phyloP scores from a whole-genome alignment of 2,329 filamentous ascomycete species.

The Fusarium penzigii region DNA sequence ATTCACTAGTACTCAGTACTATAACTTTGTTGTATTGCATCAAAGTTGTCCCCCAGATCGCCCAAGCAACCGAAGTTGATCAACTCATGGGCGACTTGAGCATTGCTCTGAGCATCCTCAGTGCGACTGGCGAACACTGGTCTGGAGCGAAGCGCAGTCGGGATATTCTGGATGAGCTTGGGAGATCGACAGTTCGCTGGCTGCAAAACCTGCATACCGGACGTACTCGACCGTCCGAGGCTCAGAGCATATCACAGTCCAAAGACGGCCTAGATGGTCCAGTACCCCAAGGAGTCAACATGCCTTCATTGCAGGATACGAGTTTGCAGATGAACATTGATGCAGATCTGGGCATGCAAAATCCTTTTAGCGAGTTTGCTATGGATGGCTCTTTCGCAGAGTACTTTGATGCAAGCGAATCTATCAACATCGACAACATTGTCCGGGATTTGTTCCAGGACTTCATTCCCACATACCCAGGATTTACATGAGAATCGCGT shows the following conservation, averaged over 20 bases:
- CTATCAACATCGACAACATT: conserved; percentile 34
- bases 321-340: background rate
- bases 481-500: conserved; percentile 3
- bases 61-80: conserved; percentile 38
- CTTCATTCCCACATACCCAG: conserved; percentile 34
- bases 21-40: conserved; percentile 54
- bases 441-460: conserved; percentile 39
- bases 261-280: background rate
- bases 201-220: conserved; percentile 16
- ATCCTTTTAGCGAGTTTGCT: conserved; percentile 27
- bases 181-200: conserved; percentile 32
- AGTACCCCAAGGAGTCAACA: conserved; percentile 1
- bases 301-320: conserved; percentile 3
- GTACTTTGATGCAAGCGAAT: conserved; percentile 31
- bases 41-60: conserved; percentile 45
- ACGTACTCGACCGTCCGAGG: background rate
- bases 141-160: conserved; percentile 48
- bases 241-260: too few species aligned
- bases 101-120: conserved; percentile 47
- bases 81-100: conserved; percentile 43
- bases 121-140: conserved; percentile 55
- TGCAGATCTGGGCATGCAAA: conserved; percentile 12
- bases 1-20: conserved; percentile 48
- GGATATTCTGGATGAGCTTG: conserved; percentile 45
- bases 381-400: conserved; percentile 29